Evolutionary conservation across 2,329 filamentous ascomycete species (phyloP), one percentile per base, ranked within the genome.

Genomic region (Fusarium sp.): DNA sequence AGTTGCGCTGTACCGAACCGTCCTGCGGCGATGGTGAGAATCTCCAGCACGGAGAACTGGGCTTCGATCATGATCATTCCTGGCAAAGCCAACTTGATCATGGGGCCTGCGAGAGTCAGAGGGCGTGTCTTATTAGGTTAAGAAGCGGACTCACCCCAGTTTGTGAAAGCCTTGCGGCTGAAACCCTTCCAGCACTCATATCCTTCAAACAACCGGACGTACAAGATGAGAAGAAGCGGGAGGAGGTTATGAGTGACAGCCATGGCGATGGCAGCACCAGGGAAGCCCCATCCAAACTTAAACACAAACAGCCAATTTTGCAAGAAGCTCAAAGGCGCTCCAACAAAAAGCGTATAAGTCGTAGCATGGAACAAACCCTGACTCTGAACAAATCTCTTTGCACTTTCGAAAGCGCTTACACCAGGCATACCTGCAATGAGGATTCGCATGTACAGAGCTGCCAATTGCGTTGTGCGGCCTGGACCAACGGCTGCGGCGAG

Each of bases 61-160:
- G 95, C 94, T 79, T 96, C 91, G 2, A 98, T 92, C 94, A 98
- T 98, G 71, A 97, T 84, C 79, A 98, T 90, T 3, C 95, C 95
- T 0, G 95, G 95, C 5, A 98, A 84, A 0, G 95, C 94, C 14
- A 98, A 90, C 54, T 90, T 90, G 75, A 98, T 89, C 95, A 97
- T 96, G 0, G 80, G 75, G 6, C 95, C 51, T 77, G 15, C 0
- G 0, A 1, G 7, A 8, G 26, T n/a, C n/a, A n/a, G n/a, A n/a
- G n/a, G n/a, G n/a, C n/a, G n/a, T n/a, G n/a, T n/a, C n/a, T n/a
- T n/a, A n/a, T n/a, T n/a, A n/a, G n/a, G n/a, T n/a, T n/a, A n/a
- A n/a, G n/a, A n/a, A n/a, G n/a, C n/a, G n/a, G n/a, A 26, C 69
- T 45, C 9, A 77, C 76, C 74, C 93, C 93, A 95, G 77, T 95